These are phyloP conservation scores for Meredithiella fracta DNA, from an alignment of 2,329 filamentous ascomycete species.

Conservation along the genomic window DNA sequence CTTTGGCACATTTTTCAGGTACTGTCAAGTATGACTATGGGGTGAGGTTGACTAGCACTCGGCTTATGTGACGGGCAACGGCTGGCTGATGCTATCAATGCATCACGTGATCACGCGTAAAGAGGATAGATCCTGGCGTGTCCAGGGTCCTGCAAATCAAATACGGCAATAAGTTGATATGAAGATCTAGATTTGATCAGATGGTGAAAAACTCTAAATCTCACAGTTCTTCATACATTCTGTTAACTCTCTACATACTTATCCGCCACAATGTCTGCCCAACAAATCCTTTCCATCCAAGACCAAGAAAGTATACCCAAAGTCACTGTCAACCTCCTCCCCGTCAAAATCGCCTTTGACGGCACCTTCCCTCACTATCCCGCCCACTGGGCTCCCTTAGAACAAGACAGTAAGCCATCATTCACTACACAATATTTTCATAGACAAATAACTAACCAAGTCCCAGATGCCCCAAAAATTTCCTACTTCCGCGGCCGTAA, in stretches of 20 bases:
- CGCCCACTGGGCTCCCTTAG: conserved; percentile 46
- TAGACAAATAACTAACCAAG: background rate
- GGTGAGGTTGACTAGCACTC: too few relatives aligned
- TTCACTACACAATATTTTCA: background rate
- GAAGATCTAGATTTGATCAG: too few relatives aligned
- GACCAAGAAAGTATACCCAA: conserved; percentile 19
- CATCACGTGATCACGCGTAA: conserved; percentile 6
- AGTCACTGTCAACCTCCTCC: conserved; percentile 54
- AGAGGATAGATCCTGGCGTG: background rate
- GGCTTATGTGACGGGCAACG: too few relatives aligned
- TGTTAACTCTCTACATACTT: too few relatives aligned
- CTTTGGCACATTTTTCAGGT: too few relatives aligned
- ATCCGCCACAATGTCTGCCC: conserved; percentile 22
- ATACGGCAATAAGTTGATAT: too few relatives aligned
- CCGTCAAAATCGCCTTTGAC: conserved; percentile 64
- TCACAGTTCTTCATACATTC: too few relatives aligned
- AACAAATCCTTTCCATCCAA: conserved; percentile 28
- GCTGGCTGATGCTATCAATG: too few relatives aligned
- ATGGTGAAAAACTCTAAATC: too few relatives aligned
- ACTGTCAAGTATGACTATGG: too few relatives aligned
- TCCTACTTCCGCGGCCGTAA: conserved; percentile 69
- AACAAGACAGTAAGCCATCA: conserved; percentile 24
- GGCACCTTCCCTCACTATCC: conserved; percentile 48
- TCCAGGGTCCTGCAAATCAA: background rate
- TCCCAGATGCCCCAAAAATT: conserved; percentile 33